Evolutionary conservation across 306 rosid species (phyloP).

Genomic region (Benincasa hispida): DNA sequence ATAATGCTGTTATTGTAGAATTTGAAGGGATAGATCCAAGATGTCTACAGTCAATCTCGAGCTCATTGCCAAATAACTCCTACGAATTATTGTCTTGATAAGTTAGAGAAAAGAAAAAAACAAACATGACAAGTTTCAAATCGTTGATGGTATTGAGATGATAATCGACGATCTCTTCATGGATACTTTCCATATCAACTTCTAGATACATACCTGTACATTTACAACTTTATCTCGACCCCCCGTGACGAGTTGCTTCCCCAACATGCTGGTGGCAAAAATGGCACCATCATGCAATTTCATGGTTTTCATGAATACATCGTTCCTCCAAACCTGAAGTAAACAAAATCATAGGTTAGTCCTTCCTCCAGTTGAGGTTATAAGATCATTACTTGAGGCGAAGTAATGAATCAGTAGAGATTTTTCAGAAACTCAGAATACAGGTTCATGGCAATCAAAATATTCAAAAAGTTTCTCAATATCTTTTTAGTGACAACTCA

Average conservation of each 20-base stretch:
- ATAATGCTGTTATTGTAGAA: slow-evolving; percentile 52
- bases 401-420: neutral
- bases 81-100: slow-evolving; percentile 17
- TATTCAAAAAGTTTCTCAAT: neutral
- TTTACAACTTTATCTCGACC: slow-evolving; percentile 73
- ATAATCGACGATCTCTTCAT: neutral
- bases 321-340: slow-evolving; percentile 78
- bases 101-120: neutral
- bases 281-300: slow-evolving; percentile 57
- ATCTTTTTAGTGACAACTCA: neutral
- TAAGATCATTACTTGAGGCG: neutral
- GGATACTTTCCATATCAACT: neutral
- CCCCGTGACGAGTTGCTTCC: slow-evolving; percentile 66
- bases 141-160: neutral
- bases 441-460: neutral
- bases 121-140: neutral
- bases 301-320: slow-evolving; percentile 38
- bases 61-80: slow-evolving; percentile 67
- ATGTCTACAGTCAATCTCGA: slow-evolving; percentile 41
- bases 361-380: neutral
- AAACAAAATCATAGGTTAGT: slow-evolving; percentile 16
- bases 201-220: slow-evolving; percentile 54
- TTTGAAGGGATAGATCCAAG: slow-evolving; percentile 45
- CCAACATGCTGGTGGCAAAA: slow-evolving; percentile 47
- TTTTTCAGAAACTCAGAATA: neutral